Conservation (phyloP, 2,329 filamentous ascomycete species). For the Pyrenochaeta sp. region DNA sequence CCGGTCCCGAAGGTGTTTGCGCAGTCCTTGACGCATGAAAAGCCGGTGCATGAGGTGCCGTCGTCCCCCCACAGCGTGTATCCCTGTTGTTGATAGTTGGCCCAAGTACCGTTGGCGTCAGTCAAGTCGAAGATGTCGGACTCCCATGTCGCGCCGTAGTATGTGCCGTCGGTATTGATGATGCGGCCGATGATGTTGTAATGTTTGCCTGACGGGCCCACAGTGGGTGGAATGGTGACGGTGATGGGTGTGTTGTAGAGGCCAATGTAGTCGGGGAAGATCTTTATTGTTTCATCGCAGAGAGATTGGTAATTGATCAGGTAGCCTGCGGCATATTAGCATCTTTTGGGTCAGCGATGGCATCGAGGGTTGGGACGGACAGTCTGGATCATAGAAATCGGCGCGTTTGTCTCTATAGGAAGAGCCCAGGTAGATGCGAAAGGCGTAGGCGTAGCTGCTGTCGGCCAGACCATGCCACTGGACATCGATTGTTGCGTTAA, state of each 20-base stretch:
- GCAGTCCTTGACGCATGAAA: conserved; percentile 17
- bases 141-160: conserved; percentile 13
- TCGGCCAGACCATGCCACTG: conserved; percentile 9
- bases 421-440: conserved; percentile 18
- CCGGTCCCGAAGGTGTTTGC: conserved; percentile 1
- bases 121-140: conserved; percentile 19
- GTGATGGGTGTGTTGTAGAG: conserved; percentile 17
- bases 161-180: conserved; percentile 19
- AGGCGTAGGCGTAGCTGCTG: conserved; percentile 8
- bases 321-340: conserved; percentile 9
- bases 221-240: conserved; percentile 16
- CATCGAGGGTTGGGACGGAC: conserved; percentile 2
- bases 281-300: conserved; percentile 13
- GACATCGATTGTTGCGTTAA: conserved; percentile 12
- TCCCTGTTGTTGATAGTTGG: conserved; percentile 6
- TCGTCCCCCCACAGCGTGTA: conserved; percentile 20
- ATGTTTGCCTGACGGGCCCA: conserved; percentile 19
- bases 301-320: conserved; percentile 16
- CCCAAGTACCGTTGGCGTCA: conserved; percentile 17
- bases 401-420: conserved; percentile 6
- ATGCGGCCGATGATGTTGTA: conserved; percentile 17
- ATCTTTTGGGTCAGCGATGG: background rate
- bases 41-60: conserved; percentile 11
- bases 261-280: conserved; percentile 6
- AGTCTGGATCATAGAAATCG: conserved; percentile 17